phyloP scores from a whole-genome alignment of 139 green algal species.

The Volvox reticuliferus region DNA sequence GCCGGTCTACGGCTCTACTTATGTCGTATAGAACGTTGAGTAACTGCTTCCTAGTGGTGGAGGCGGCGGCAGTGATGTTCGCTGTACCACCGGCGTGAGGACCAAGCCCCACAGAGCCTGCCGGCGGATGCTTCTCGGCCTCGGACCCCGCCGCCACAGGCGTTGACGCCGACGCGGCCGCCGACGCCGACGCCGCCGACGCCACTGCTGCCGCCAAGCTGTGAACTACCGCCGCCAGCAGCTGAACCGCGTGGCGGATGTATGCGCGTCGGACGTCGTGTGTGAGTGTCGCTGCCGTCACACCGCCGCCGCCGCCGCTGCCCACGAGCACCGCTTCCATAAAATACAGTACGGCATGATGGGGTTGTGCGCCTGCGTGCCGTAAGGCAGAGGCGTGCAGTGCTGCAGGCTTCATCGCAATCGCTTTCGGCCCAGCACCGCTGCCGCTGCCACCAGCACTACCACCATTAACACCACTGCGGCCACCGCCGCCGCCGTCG shows the following conservation, averaged over 20 bases:
- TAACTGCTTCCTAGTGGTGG: background rate
- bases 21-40: background rate
- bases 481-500: too few relatives aligned
- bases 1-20: background rate
- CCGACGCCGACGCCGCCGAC: background rate
- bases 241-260: slow-evolving; percentile 7
- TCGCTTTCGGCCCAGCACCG: background rate
- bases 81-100: too few relatives aligned
- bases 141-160: background rate
- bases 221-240: slow-evolving; percentile 21
- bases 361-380: background rate
- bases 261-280: slow-evolving; percentile 1
- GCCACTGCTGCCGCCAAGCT: background rate
- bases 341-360: slow-evolving; percentile 1
- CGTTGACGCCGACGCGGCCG: background rate
- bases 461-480: background rate
- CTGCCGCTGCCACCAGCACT: too few relatives aligned
- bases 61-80: background rate
- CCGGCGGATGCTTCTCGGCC: background rate
- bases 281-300: background rate
- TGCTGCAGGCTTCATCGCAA: background rate
- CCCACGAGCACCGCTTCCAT: slow-evolving; percentile 4
- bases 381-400: slow-evolving; percentile 13
- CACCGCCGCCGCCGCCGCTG: background rate
- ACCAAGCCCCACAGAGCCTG: background rate